Evolutionary conservation across 768 basidiomycete genomes (phyloP).

Genomic region (Agaricus subrufescens): DNA sequence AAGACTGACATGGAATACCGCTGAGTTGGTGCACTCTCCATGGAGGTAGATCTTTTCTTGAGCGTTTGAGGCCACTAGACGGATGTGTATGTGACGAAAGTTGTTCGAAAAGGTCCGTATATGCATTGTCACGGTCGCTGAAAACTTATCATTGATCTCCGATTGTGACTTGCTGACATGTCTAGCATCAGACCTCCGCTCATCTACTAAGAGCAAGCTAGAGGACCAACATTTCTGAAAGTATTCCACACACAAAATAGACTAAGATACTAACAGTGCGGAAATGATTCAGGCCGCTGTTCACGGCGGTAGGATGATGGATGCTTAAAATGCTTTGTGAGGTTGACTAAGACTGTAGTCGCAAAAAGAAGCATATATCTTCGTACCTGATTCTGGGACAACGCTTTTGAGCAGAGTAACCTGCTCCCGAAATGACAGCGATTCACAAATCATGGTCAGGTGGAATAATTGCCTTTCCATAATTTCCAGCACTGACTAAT

Average conservation of each 20-base stretch:
- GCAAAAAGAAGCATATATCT: not conserved
- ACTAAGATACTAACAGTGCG: not conserved
- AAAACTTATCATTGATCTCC: no score
- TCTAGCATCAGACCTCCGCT: no score
- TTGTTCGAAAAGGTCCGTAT: no score
- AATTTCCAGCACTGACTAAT: no score
- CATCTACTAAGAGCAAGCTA: no score
- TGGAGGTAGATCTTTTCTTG: no score
- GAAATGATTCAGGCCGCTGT: not conserved
- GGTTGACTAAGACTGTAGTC: not conserved
- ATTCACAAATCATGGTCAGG: not conserved
- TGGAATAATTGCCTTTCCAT: not conserved
- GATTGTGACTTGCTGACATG: no score
- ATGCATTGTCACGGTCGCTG: no score
- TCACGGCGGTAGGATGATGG: not conserved
- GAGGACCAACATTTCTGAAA: not conserved
- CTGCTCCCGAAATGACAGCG: not conserved
- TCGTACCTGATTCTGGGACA: not conserved
- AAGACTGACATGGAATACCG: no score
- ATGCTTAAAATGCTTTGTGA: not conserved
- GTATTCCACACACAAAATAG: not conserved
- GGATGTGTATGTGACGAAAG: no score
- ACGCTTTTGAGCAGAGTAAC: not conserved
- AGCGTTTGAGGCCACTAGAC: no score
- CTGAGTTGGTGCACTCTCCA: no score